Conservation (phyloP, 176 grass and related monocot genomes). For the Aegilops bicornis region DNA sequence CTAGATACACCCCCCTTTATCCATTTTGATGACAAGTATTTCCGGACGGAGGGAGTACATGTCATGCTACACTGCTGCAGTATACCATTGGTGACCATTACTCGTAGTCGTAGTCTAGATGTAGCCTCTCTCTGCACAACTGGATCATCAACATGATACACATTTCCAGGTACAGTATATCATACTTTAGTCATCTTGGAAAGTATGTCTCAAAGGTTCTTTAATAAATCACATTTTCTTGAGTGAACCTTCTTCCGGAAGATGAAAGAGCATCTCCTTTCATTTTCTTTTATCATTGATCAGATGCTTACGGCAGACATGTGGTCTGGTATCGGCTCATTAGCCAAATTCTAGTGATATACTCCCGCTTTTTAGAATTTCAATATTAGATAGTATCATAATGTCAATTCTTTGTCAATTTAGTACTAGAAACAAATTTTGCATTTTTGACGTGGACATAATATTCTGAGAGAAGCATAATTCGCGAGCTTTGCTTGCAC, state of each 20-base stretch:
- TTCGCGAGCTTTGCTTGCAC: slow-evolving; percentile 3
- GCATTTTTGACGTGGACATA: slow-evolving; percentile 46
- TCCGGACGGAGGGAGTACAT: background rate
- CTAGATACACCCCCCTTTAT: too few relatives aligned
- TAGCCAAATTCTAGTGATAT: slow-evolving; percentile 50
- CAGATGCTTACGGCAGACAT: slow-evolving; percentile 82
- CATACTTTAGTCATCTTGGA: slow-evolving; percentile 64
- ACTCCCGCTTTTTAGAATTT: slow-evolving; percentile 40
- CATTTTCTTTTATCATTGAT: slow-evolving; percentile 55
- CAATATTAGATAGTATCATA: slow-evolving; percentile 23
- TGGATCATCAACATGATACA: slow-evolving; percentile 43
- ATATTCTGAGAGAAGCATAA: slow-evolving; percentile 45
- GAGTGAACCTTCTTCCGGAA: slow-evolving; percentile 61
- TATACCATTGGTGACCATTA: slow-evolving; percentile 19
- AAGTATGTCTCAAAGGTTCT: slow-evolving; percentile 51
- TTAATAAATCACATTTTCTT: slow-evolving; percentile 42
- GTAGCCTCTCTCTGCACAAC: slow-evolving; percentile 24
- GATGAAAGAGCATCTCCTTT: slow-evolving; percentile 80
- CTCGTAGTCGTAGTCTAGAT: background rate
- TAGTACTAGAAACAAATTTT: slow-evolving; percentile 52
- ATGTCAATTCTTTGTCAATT: slow-evolving; percentile 36
- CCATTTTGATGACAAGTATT: too few relatives aligned
- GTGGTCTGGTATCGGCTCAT: slow-evolving; percentile 61
- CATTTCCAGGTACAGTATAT: slow-evolving; percentile 57
- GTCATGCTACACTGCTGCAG: background rate